Evolutionary conservation across 352 stramenopile genomes (phyloP), one percentile per base, ranked within the genome.

Genomic region (Phytophthora cryptogea): DNA sequence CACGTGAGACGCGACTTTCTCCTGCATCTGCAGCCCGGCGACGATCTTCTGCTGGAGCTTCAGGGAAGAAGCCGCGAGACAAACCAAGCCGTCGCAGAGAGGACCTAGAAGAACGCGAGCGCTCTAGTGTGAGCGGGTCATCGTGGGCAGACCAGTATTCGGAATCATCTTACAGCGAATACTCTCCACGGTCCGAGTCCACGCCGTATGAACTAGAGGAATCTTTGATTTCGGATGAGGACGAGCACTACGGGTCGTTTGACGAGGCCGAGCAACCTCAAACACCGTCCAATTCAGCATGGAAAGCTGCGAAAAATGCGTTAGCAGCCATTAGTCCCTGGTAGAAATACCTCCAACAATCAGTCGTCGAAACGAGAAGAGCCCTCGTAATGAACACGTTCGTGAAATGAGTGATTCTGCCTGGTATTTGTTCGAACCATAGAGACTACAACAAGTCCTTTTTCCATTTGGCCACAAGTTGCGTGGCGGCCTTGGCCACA

Each of bases 391-490:
- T 59, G 60, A 63, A 36, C n/a, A 48, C 37, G 37, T 37, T 42
- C 17, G 28, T 42, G 30, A 41, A 31, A n/a, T 39, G 37, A 50
- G 39, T 43, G 33, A 51, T 44, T 17, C 3, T 23, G 32, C 36
- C 11, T 45, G n/a, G 16, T 40, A 46, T 59, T 54, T 63, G 11
- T 53, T 54, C 32, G 28, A 54, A 14, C n/a, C 45, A 48, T 36
- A 9, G 17, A 40, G 40, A n/a, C 54, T 78, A 92, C 59, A 92
- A 69, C 73, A 92, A 59, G 42, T 90, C 79, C 28, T 92, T 92
- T 61, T 95, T 95, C 84, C 86, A 95, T 68, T 91, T 87, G 51
- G 83, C 78, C 13, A 94, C 83, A 17, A 95, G 71, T 54, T 81
- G 69, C 26, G 81, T 85, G 1, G 86, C 84, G 8, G 61, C 63